phyloP scores from a whole-genome alignment of 2,329 filamentous ascomycete genomes.

The Penicillium sp. region DNA sequence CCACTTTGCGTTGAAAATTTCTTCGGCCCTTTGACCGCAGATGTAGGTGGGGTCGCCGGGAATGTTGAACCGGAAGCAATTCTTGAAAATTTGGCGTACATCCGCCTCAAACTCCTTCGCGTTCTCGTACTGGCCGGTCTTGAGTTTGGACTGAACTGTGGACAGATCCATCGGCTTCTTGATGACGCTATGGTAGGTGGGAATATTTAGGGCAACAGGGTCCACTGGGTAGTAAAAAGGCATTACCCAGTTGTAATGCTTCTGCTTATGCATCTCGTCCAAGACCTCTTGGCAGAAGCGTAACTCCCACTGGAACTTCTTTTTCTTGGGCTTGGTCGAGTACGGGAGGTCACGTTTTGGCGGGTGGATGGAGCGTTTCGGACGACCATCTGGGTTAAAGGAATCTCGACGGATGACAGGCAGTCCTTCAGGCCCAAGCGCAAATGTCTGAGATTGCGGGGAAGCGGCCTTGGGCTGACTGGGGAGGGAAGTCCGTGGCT shows the following conservation, averaged over 20 bases:
- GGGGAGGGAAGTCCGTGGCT: slow-evolving; percentile 45
- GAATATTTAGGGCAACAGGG: slow-evolving; percentile 88
- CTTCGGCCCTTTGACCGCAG: slow-evolving; percentile 68
- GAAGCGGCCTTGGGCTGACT: slow-evolving; percentile 34
- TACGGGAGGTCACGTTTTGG: slow-evolving; percentile 94
- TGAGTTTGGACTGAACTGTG: slow-evolving; percentile 75
- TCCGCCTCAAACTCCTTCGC: slow-evolving; percentile 84
- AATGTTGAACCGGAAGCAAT: slow-evolving; percentile 92
- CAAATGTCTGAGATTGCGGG: slow-evolving; percentile 59
- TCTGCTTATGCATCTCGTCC: slow-evolving; percentile 70
- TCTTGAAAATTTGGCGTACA: slow-evolving; percentile 76
- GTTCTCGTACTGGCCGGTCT: slow-evolving; percentile 71
- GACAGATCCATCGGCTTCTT: slow-evolving; percentile 95
- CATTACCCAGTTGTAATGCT: slow-evolving; percentile 63
- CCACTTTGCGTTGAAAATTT: slow-evolving; percentile 72
- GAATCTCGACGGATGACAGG: slow-evolving; percentile 84
- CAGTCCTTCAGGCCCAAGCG: slow-evolving; percentile 70
- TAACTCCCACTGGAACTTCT: slow-evolving; percentile 83
- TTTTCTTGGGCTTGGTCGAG: slow-evolving; percentile 77
- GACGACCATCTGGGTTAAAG: slow-evolving; percentile 70
- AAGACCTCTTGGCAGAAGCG: slow-evolving; percentile 84
- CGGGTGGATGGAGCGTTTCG: slow-evolving; percentile 89
- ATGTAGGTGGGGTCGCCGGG: slow-evolving; percentile 68
- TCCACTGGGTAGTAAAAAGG: slow-evolving; percentile 85
- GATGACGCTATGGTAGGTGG: slow-evolving; percentile 86